These are phyloP conservation scores for Cajanus cajan DNA, from an alignment of 306 rosid genomes.

Conservation along the genomic window DNA sequence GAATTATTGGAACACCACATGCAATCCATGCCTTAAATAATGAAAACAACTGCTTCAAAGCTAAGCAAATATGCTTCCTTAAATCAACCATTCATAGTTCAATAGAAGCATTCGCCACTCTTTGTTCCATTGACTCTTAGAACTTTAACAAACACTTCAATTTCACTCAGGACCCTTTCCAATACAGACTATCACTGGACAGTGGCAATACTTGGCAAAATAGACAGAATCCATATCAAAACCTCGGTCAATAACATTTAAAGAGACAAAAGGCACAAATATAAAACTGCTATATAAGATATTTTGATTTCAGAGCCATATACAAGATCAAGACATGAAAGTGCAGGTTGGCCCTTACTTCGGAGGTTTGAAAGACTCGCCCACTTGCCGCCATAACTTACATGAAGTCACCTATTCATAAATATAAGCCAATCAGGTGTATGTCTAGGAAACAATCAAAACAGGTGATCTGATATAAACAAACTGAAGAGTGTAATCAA, in stretches of 20 bases:
- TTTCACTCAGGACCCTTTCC: conserved; percentile 11
- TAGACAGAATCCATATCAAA: not conserved
- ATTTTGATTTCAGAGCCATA: conserved; percentile 3
- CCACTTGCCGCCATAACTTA: conserved; percentile 99
- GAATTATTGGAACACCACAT: not conserved
- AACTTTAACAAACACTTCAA: not conserved
- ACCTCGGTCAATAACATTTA: conserved; percentile 9
- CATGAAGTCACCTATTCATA: conserved; percentile 83
- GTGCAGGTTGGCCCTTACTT: conserved; percentile 57
- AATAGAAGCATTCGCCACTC: conserved; percentile 8
- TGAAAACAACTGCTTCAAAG: not conserved
- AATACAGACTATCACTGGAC: not conserved
- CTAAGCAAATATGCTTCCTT: not conserved
- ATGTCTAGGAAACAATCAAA: conserved; percentile 30
- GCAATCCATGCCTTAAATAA: not conserved
- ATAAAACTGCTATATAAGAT: not conserved
- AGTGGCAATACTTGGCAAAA: not conserved
- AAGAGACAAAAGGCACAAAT: conserved; percentile 18
- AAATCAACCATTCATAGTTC: conserved; percentile 19
- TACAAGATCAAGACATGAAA: conserved; percentile 22
- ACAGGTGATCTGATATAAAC: conserved; percentile 15
- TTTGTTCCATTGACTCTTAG: not conserved
- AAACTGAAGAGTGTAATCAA: conserved; percentile 10
- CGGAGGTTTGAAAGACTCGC: conserved; percentile 97
- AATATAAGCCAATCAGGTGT: conserved; percentile 30